Conservation (phyloP, 2,329 filamentous ascomycete species). For the Microdochium paspali region DNA sequence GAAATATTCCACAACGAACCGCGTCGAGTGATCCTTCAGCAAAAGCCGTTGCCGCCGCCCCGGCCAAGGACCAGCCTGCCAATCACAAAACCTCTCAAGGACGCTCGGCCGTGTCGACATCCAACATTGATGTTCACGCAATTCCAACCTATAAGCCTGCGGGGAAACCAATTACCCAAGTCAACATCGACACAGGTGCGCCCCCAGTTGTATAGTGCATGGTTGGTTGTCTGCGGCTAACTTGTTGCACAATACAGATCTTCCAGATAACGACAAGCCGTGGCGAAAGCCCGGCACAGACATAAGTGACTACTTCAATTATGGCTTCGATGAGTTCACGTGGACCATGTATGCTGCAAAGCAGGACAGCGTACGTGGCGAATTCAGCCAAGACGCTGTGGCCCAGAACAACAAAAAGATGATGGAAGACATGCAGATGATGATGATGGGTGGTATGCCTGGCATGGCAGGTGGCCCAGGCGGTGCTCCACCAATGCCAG, state of each 20-base stretch:
- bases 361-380: constrained; percentile 68
- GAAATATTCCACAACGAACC: constrained; percentile 54
- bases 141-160: constrained; percentile 70
- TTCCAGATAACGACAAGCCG: constrained; percentile 77
- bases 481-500: constrained; percentile 31
- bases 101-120: constrained; percentile 58
- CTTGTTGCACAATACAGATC: constrained; percentile 29
- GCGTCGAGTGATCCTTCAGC: constrained; percentile 38
- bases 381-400: constrained; percentile 60
- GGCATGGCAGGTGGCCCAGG: constrained; percentile 21
- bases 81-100: constrained; percentile 14
- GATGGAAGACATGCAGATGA: constrained; percentile 58
- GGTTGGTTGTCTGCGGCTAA: too few species aligned
- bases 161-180: constrained; percentile 71
- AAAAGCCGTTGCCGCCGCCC: constrained; percentile 37
- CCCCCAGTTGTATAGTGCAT: too few species aligned
- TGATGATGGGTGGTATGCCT: constrained; percentile 54
- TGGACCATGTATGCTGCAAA: constrained; percentile 93
- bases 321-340: constrained; percentile 96
- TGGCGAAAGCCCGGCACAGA: constrained; percentile 94
- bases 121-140: constrained; percentile 74
- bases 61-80: constrained; percentile 27
- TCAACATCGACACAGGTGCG: constrained; percentile 62
- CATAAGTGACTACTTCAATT: constrained; percentile 96
- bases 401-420: constrained; percentile 67